These are phyloP conservation scores for Paraphoma sp. DNA, from an alignment of 2,329 filamentous ascomycete species.

Conservation along the genomic window DNA sequence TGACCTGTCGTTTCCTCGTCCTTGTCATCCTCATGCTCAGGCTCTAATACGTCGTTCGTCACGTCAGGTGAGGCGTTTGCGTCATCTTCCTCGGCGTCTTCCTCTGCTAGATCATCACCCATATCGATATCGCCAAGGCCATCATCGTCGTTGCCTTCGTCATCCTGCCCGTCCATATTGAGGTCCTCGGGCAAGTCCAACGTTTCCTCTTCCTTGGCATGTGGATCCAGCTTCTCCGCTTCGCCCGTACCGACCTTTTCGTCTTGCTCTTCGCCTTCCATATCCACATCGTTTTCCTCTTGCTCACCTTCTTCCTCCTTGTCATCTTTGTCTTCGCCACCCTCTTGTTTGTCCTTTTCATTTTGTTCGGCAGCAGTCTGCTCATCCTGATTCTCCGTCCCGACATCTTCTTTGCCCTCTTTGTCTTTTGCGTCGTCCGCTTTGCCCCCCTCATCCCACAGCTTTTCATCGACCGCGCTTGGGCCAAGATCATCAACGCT, in stretches of 20 bases:
- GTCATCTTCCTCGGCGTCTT: conserved; percentile 43
- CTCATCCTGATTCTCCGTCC: conserved; percentile 57
- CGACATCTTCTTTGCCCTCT: conserved; percentile 66
- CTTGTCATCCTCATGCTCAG: conserved; percentile 43
- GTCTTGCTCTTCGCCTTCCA: conserved; percentile 66
- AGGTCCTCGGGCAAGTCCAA: conserved; percentile 88
- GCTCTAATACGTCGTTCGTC: conserved; percentile 40
- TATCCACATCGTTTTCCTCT: conserved; percentile 60
- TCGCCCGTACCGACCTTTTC: conserved; percentile 71
- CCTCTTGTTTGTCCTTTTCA: conserved; percentile 58
- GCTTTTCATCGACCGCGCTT: conserved; percentile 93
- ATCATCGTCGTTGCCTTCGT: conserved; percentile 64
- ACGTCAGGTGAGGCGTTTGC: conserved; percentile 37
- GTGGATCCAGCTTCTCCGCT: conserved; percentile 71
- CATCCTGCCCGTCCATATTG: conserved; percentile 74
- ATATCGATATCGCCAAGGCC: conserved; percentile 44
- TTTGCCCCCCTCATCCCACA: conserved; percentile 90
- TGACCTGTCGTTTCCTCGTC: conserved; percentile 44
- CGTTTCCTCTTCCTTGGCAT: conserved; percentile 80
- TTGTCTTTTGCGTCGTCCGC: conserved; percentile 84
- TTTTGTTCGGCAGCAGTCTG: conserved; percentile 56
- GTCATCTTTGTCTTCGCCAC: conserved; percentile 65
- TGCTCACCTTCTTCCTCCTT: conserved; percentile 63
- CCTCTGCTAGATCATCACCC: conserved; percentile 42
- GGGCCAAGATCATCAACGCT: conserved; percentile 91